phyloP scores from a whole-genome alignment of 352 stramenopile genomes.

The Phytophthora crassamura region DNA sequence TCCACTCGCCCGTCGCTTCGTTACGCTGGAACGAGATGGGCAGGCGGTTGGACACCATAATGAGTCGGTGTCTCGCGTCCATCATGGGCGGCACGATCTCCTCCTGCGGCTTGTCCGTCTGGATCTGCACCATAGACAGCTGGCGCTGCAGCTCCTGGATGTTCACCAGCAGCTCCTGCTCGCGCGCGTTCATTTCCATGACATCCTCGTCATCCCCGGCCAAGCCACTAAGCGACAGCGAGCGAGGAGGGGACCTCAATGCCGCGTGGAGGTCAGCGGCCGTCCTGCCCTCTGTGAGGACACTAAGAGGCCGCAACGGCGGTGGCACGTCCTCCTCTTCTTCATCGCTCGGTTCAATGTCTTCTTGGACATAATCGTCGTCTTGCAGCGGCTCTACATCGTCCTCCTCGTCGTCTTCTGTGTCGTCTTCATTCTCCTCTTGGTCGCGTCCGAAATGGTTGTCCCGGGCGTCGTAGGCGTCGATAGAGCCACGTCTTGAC shows the following conservation, averaged over 20 bases:
- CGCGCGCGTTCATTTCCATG: conserved; percentile 78
- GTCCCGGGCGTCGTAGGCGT: conserved; percentile 40
- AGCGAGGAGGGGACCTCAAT: conserved; percentile 37
- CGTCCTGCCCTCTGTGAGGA: conserved; percentile 6
- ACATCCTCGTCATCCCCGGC: conserved; percentile 67
- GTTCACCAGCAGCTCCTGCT: conserved; percentile 91
- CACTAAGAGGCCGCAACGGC: conserved; percentile 15
- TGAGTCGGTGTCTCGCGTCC: conserved; percentile 74
- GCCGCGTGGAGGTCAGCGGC: conserved; percentile 9
- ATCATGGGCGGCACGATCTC: conserved; percentile 73
- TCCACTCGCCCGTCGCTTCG: conserved; percentile 85
- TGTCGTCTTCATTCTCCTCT: conserved; percentile 25
- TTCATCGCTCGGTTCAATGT: conserved; percentile 20
- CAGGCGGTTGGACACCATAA: conserved; percentile 92
- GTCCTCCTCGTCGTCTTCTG: conserved; percentile 27
- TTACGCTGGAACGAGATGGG: conserved; percentile 92
- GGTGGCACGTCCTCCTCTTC: conserved; percentile 14
- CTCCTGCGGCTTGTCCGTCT: conserved; percentile 79
- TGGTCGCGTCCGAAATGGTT: conserved; percentile 24
- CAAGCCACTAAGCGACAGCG: conserved; percentile 29
- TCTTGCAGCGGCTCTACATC: conserved; percentile 15
- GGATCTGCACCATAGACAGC: conserved; percentile 87
- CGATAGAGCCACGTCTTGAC: conserved; percentile 37
- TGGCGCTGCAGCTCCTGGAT: conserved; percentile 93
- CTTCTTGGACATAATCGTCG: conserved; percentile 18